These are phyloP conservation scores for Purshia tridentata DNA, from an alignment of 306 rosid genomes.

Conservation along the genomic window DNA sequence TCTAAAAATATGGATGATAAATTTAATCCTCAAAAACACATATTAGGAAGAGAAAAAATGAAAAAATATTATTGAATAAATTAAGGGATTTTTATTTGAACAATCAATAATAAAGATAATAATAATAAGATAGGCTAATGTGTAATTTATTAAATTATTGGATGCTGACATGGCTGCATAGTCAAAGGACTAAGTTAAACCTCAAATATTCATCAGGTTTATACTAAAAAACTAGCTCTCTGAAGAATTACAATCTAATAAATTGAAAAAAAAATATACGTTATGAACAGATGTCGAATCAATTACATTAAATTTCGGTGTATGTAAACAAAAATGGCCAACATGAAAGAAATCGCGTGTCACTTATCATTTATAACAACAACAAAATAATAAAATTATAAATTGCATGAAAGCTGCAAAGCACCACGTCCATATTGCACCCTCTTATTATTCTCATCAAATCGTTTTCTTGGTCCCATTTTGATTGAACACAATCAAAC, in stretches of 20 bases:
- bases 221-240: too few relatives aligned
- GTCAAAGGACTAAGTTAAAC: too few relatives aligned
- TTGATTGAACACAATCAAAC: neutral
- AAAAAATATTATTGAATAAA: too few relatives aligned
- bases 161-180: too few relatives aligned
- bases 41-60: too few relatives aligned
- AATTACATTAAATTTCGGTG: neutral
- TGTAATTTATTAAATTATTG: too few relatives aligned
- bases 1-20: too few relatives aligned
- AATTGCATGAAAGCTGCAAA: neutral
- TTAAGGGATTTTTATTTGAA: too few relatives aligned
- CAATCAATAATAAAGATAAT: too few relatives aligned
- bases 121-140: too few relatives aligned
- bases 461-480: neutral
- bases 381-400: neutral
- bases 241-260: neutral
- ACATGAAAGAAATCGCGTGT: neutral
- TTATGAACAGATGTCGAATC: neutral
- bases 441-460: conserved; percentile 5
- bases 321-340: conserved; percentile 4
- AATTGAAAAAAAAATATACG: neutral
- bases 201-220: too few relatives aligned
- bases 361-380: neutral
- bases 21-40: too few relatives aligned
- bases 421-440: neutral